phyloP scores from a whole-genome alignment of 2,329 filamentous ascomycete species.

The Dactylella cylindrospora region DNA sequence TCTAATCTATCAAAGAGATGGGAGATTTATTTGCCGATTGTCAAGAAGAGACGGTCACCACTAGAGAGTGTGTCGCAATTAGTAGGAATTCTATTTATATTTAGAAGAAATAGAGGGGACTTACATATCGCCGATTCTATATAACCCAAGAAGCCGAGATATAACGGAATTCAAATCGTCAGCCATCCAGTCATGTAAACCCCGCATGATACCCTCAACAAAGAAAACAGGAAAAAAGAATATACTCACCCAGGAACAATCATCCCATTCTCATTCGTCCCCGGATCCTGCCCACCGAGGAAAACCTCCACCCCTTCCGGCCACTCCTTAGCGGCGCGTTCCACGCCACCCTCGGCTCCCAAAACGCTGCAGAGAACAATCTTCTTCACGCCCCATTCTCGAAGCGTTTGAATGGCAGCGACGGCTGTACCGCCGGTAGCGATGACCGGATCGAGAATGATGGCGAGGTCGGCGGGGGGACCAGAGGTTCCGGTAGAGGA shows the following conservation, averaged over 20 bases:
- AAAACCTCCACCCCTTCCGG: constrained; percentile 75
- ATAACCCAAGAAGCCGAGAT: too few species aligned
- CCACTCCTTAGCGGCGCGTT: constrained; percentile 74
- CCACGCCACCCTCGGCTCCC: constrained; percentile 70
- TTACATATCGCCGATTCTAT: constrained; percentile 42
- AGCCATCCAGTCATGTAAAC: too few species aligned
- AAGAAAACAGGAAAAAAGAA: too few species aligned
- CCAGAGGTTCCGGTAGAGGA: constrained; percentile 52
- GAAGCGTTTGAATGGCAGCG: constrained; percentile 83
- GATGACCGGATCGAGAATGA: constrained; percentile 88
- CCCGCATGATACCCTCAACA: too few species aligned
- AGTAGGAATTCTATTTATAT: not conserved
- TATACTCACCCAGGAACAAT: constrained; percentile 36
- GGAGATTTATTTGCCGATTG: constrained; percentile 35
- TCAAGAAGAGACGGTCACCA: constrained; percentile 42
- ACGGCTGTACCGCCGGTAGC: constrained; percentile 88
- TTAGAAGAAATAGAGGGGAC: not conserved
- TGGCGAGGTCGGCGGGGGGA: constrained; percentile 65
- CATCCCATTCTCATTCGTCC: constrained; percentile 33
- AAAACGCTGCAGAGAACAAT: constrained; percentile 77
- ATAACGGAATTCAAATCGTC: too few species aligned
- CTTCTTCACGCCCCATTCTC: constrained; percentile 85
- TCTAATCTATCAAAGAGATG: too few species aligned
- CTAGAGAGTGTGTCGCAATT: constrained; percentile 8
- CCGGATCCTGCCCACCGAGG: constrained; percentile 57